Base-by-base conservation (phyloP, 1,284 basidiomycete genomes). In the Moniliella sp. region DNA sequence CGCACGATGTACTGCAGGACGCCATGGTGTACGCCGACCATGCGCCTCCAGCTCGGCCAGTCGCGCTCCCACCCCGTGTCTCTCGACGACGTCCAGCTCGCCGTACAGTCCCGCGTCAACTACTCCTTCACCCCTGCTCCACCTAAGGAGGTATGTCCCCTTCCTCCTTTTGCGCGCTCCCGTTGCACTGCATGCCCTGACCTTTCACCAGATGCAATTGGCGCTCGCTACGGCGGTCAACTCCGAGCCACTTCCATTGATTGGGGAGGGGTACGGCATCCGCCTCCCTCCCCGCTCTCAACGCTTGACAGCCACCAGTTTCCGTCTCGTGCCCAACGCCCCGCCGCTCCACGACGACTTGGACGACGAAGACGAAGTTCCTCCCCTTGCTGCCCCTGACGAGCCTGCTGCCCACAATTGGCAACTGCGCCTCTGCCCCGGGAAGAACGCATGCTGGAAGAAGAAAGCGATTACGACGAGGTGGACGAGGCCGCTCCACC, bases 261-360 rank as follows among this genome's bases (percentile, higher is more conserved):
- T 94, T 7, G 78, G 79, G n/a, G 88, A 94, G 64, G 75, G 83
- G 1, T 93, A 91, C 62, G 88, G 86, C 19, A 72, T 94, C 29
- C 75, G 84, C 13, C 66, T 94, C 13, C 88, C 88, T 0, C 75
- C 78, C 2, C 55, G 72, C 8, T 64, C 73, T 15, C 81, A 93
- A 25, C 78, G 82, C 35, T 69, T 97, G 21, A 81, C 82, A 8
- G 70, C 78, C 13, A 74, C 91, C 44, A 81, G 91, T 65, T 97
- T 94, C 65, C 75, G 83, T 49, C 71, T 94, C 46, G 70, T 91
- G 0, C 84, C 88, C 5, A 83, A 82, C 58, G 73, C 75, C 48
- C 72, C 78, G 10, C 73, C 77, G 29, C 29, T n/a, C 16, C 16
- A 19, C 7, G 29, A 30, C n/a, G 29, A 30, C 9, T 15, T 12